Base-by-base conservation (phyloP, 1,284 basidiomycete genomes). In the Cryptococcus hybrid region DNA sequence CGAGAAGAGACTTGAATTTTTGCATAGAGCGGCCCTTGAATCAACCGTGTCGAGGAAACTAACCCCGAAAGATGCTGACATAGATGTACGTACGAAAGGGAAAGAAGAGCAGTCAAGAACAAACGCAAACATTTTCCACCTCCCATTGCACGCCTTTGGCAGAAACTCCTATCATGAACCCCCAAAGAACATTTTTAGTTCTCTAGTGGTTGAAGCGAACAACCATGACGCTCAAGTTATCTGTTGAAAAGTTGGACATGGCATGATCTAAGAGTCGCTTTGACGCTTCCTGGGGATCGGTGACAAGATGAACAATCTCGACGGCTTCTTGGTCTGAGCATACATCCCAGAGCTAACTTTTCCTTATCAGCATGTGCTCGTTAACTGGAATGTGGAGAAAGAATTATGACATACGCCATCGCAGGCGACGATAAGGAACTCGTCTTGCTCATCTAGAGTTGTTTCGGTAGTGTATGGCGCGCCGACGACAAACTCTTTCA, bases 401-500 rank as follows among this genome's bases (percentile, higher is more conserved):
- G 12, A 40, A 13, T 47, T 15, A 46, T 36, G 43, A 84, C 90
- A 69, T 76, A 96, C 94, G 62, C 96, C 96, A 78, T 99, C 96
- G 73, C 96, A 99, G 35, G 96, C 96, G 55, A 99, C 82, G 63
- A 99, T 92, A 56, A 99, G 75, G 78, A 95, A 94, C 73, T 96
- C 91, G 75, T 99, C 96, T 8, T 92, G 88, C 9, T 90, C 86
- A 55, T 86, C 88, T 15, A 99, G 80, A 61, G 88, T 87, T 5
- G 95, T 98, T 77, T 98, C 93, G 13, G 96, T 99, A 12, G 96
- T 99, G 77, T 97, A 99, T 8, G 96, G 96, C 40, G 91, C 85
- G 1, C 96, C 96, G 46, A 99, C 95, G 7, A 99, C 95, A 73
- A 96, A 99, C 70, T 99, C 95, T 78, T 99, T 99, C 95, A 99